Percentiles rank a stretch among this genome's conserved stretches.
Conservation (phyloP, 208 protist species). For the Lotmaria passim region DNA sequence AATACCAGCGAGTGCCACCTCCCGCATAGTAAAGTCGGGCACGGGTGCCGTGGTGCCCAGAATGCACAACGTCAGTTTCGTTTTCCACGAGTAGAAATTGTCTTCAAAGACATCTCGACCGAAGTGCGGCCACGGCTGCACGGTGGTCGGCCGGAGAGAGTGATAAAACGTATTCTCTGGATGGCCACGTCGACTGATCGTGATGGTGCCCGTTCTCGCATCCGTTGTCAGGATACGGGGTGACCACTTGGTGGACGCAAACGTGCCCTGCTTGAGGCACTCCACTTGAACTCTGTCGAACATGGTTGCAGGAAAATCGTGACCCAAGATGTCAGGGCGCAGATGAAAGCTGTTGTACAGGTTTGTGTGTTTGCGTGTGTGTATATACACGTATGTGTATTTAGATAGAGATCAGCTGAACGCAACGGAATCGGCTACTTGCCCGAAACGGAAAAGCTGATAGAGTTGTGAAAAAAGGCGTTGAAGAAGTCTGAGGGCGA, state of each 20-base stretch:
- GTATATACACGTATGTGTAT: too few relatives aligned
- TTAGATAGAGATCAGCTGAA: too few relatives aligned
- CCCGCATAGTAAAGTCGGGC: conserved; percentile 1
- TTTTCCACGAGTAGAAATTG: neutral
- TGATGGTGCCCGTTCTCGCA: neutral
- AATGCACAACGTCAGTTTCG: conserved; percentile 7
- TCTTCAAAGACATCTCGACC: neutral
- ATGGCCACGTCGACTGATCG: neutral
- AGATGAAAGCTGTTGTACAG: too few relatives aligned
- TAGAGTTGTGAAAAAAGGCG: too few relatives aligned
- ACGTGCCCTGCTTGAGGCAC: neutral
- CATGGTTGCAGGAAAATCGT: neutral
- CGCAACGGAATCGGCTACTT: too few relatives aligned
- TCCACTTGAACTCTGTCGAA: neutral
- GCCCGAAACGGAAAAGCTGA: too few relatives aligned
- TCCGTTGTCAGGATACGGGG: conserved; percentile 1
- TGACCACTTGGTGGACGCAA: conserved; percentile 1
- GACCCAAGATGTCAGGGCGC: too few relatives aligned
- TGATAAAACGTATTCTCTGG: neutral
- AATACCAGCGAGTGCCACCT: conserved; percentile 6
- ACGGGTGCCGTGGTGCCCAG: neutral
- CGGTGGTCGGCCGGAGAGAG: neutral
- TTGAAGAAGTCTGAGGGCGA: too few relatives aligned
- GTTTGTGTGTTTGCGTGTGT: too few relatives aligned
- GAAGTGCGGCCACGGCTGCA: conserved; percentile 13